Conservation (phyloP, 140 eudicot genomes). For the Anethum foeniculum region DNA sequence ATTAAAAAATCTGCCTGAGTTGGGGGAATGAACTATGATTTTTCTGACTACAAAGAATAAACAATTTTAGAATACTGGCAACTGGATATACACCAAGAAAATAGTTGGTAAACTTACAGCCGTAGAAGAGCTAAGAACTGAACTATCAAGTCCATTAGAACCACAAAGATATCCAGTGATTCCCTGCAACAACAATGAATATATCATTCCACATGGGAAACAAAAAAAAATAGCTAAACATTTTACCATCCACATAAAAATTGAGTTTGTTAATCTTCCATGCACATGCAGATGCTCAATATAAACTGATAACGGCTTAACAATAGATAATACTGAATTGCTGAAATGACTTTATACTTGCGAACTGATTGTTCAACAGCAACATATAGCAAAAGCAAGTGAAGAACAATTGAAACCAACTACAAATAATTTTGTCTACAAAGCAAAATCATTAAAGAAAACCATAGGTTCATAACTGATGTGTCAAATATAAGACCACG, state of each 20-base stretch:
- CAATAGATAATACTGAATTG: neutral
- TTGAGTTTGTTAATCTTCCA: neutral
- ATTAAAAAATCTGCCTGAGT: neutral
- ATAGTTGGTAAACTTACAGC: no score
- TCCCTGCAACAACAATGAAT: slow-evolving; percentile 52
- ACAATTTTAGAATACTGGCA: no score
- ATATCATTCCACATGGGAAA: neutral
- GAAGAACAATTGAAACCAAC: neutral
- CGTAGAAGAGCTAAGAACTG: no score
- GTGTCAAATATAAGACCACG: neutral
- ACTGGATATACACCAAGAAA: no score
- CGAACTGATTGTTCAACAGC: neutral
- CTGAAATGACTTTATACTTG: no score
- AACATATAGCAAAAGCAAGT: neutral
- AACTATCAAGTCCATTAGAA: no score
- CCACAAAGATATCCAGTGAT: slow-evolving; percentile 14
- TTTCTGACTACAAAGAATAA: no score
- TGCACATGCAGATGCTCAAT: neutral
- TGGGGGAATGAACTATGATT: no score
- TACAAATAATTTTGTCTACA: neutral
- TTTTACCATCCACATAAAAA: neutral
- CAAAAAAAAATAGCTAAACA: neutral
- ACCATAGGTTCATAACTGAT: neutral
- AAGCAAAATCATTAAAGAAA: neutral
- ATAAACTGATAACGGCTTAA: neutral